phyloP scores from a whole-genome alignment of 179 eudicot species.

The Spergularia azorica region DNA sequence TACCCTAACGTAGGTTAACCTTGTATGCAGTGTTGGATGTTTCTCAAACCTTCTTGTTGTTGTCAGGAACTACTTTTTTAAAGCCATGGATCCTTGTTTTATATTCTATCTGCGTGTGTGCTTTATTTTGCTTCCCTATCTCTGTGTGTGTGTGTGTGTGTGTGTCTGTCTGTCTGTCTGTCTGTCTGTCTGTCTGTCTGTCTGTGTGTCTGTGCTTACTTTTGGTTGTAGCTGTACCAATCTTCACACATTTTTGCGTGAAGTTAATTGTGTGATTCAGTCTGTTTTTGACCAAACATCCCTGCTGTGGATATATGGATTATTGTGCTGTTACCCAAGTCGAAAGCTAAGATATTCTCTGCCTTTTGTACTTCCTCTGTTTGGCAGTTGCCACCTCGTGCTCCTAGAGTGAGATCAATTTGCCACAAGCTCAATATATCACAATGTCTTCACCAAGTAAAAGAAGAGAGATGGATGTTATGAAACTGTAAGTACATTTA shows the following conservation, averaged over 20 bases:
- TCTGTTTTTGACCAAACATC: slow-evolving; percentile 45
- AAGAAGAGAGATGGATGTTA: slow-evolving; percentile 97
- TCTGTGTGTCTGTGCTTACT: too few species aligned
- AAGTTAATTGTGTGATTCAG: slow-evolving; percentile 92
- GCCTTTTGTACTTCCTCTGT: background rate
- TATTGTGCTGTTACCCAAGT: background rate
- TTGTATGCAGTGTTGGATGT: background rate
- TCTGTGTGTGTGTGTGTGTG: background rate
- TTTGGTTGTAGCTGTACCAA: too few species aligned
- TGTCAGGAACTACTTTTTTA: background rate
- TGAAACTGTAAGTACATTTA: slow-evolving; percentile 71
- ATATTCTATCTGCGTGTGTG: background rate
- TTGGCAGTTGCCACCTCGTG: slow-evolving; percentile 1
- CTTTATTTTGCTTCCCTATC: too few species aligned
- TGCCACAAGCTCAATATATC: slow-evolving; percentile 11
- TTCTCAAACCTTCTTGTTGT: background rate
- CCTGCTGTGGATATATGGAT: background rate
- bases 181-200: background rate
- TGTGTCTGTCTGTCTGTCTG: background rate
- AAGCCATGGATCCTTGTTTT: background rate
- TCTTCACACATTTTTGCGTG: slow-evolving; percentile 35
- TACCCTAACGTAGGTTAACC: background rate
- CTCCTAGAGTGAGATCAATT: slow-evolving; percentile 7
- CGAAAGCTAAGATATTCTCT: background rate
- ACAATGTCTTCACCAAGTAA: slow-evolving; percentile 92